These are phyloP conservation scores for Celoporthe dispersa DNA, from an alignment of 2,329 filamentous ascomycete genomes.

Conservation along the genomic window DNA sequence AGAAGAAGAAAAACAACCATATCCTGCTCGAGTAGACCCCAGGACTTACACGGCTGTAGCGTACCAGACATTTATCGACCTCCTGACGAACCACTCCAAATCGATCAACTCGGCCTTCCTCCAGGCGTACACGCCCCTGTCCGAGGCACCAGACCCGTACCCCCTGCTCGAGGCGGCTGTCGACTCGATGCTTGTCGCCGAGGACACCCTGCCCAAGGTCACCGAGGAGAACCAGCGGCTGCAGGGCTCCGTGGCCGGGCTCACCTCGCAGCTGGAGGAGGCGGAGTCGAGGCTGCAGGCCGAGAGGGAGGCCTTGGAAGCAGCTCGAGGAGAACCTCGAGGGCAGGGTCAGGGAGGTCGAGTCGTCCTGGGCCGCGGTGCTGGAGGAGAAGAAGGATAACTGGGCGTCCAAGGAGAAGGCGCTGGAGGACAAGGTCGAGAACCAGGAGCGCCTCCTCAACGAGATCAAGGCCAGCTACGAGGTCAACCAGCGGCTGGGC, in stretches of 20 bases:
- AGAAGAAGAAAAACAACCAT: no score
- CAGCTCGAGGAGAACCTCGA: constrained; percentile 79
- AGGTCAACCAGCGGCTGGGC: constrained; percentile 89
- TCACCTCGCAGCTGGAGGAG: constrained; percentile 82
- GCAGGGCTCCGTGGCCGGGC: constrained; percentile 74
- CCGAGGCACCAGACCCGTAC: constrained; percentile 95
- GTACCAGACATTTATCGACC: constrained; percentile 96
- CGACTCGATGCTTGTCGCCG: constrained; percentile 87
- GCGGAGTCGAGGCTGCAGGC: constrained; percentile 79
- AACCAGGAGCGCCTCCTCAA: constrained; percentile 90
- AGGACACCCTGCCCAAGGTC: constrained; percentile 89
- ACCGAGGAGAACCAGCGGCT: constrained; percentile 87
- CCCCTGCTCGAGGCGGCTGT: constrained; percentile 95
- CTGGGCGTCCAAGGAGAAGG: constrained; percentile 90
- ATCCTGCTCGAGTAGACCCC: constrained; percentile 9
- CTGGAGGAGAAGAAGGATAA: constrained; percentile 94
- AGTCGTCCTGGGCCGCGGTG: constrained; percentile 87
- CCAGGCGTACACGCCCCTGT: constrained; percentile 88
- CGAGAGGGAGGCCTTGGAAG: constrained; percentile 73
- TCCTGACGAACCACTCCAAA: constrained; percentile 95
- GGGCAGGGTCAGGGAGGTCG: constrained; percentile 82
- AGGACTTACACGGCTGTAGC: constrained; percentile 54
- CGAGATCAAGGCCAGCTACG: constrained; percentile 95
- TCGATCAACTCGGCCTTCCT: constrained; percentile 91
- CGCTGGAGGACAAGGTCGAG: constrained; percentile 89